A percentile compares a stretch with the other conserved stretches of the same genome.
These are phyloP conservation scores for Neonectria sp. DNA, from an alignment of 2,329 filamentous ascomycete species.

Conservation along the genomic window DNA sequence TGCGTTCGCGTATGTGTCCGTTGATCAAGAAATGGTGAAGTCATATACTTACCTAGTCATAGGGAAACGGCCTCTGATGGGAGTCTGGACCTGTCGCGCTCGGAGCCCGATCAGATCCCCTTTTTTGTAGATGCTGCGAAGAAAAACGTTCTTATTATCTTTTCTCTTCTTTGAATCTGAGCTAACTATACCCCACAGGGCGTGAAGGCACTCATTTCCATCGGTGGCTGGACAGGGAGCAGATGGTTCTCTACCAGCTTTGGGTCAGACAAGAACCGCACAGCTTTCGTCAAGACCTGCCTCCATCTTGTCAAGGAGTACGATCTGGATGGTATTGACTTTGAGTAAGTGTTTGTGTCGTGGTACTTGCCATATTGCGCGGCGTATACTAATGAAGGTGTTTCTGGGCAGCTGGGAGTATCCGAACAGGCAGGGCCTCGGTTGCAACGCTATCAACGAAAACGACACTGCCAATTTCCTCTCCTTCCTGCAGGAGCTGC, in stretches of 20 bases:
- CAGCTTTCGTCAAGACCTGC: conserved; percentile 30
- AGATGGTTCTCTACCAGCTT: conserved; percentile 35
- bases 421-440: conserved; percentile 41
- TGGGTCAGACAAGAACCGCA: conserved; percentile 38
- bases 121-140: conserved; percentile 37
- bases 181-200: conserved; percentile 16
- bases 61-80: conserved; percentile 37
- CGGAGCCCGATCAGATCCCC: conserved; percentile 31
- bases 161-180: background rate
- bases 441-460: conserved; percentile 40
- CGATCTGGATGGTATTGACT: conserved; percentile 36
- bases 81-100: conserved; percentile 28
- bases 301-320: conserved; percentile 35
- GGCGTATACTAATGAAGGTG: background rate
- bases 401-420: conserved; percentile 38
- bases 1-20: conserved; percentile 38
- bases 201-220: conserved; percentile 38
- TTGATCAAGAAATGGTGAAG: background rate
- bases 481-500: conserved; percentile 37
- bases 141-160: conserved; percentile 25
- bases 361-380: background rate
- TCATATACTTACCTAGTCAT: conserved; percentile 1
- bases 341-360: conserved; percentile 29
- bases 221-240: conserved; percentile 42
- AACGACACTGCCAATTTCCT: conserved; percentile 40